phyloP scores from a whole-genome alignment of 2,329 filamentous ascomycete genomes.

The Fusarium irregulare region DNA sequence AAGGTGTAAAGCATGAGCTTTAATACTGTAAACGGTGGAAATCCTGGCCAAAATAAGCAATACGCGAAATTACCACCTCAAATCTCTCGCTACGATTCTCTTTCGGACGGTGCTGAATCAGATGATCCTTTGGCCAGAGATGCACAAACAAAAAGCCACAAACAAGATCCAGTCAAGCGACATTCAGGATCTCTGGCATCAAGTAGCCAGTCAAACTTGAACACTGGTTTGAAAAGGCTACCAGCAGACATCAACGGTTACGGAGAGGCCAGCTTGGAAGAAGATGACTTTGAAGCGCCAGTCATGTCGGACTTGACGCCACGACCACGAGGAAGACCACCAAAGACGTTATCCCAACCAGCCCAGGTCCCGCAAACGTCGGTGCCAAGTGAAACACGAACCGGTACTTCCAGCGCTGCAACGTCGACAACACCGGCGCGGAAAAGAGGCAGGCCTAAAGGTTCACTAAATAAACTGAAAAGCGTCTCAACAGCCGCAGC shows the following conservation, averaged over 20 bases:
- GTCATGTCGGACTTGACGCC: slow-evolving; percentile 41
- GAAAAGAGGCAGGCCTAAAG: slow-evolving; percentile 60
- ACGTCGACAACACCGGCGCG: slow-evolving; percentile 13
- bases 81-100: slow-evolving; percentile 1
- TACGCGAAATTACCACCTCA: background rate
- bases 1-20: slow-evolving; percentile 18
- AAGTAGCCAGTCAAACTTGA: slow-evolving; percentile 23
- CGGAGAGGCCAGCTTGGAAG: slow-evolving; percentile 5
- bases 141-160: slow-evolving; percentile 17
- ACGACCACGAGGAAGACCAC: slow-evolving; percentile 28
- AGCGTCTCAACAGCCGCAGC: slow-evolving; percentile 39
- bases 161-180: slow-evolving; percentile 19
- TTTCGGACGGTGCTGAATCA: slow-evolving; percentile 27
- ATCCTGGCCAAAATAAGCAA: background rate
- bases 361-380: background rate
- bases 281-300: slow-evolving; percentile 13
- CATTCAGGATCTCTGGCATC: background rate
- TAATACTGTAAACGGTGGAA: slow-evolving; percentile 1
- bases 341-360: slow-evolving; percentile 11
- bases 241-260: slow-evolving; percentile 13
- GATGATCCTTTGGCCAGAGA: slow-evolving; percentile 38
- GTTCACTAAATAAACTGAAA: slow-evolving; percentile 53
- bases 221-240: slow-evolving; percentile 36
- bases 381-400: slow-evolving; percentile 4
- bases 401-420: slow-evolving; percentile 12